Conservation (phyloP, 805 yeast genomes). For the Lachancea sp. region DNA sequence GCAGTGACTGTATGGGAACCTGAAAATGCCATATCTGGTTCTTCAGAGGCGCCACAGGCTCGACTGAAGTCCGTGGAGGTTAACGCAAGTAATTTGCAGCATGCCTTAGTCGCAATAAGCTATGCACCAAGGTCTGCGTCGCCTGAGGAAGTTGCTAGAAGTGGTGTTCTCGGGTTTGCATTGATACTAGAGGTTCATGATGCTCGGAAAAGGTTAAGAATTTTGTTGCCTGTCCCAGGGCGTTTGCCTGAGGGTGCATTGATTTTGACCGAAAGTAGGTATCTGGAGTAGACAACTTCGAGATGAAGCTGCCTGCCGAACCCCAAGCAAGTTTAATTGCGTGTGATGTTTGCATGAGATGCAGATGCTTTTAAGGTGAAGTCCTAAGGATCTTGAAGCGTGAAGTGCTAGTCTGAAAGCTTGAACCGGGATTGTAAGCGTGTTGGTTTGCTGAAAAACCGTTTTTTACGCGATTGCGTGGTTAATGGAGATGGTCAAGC, state of each 20-base stretch:
- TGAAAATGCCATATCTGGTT: constrained; percentile 14
- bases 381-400: no score
- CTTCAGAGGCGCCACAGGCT: constrained; percentile 25
- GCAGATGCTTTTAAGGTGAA: no score
- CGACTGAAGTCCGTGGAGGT: constrained; percentile 39
- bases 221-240: constrained; percentile 85
- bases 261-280: constrained; percentile 71
- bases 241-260: constrained; percentile 69
- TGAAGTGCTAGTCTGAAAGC: no score
- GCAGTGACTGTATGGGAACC: constrained; percentile 62
- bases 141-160: constrained; percentile 41
- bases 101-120: constrained; percentile 64
- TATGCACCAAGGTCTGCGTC: constrained; percentile 44
- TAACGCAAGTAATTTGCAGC: constrained; percentile 53
- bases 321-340: no score
- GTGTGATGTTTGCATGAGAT: no score
- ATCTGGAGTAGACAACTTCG: constrained; percentile 51
- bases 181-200: constrained; percentile 70
- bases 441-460: no score
- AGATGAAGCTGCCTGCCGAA: no score
- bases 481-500: no score
- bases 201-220: constrained; percentile 54
- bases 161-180: constrained; percentile 73
- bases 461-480: no score
- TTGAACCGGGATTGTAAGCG: no score